Evolutionary conservation across 371 early-diverging fungal genomes (phyloP).

Genomic region (Vairimorpha ceranae): DNA sequence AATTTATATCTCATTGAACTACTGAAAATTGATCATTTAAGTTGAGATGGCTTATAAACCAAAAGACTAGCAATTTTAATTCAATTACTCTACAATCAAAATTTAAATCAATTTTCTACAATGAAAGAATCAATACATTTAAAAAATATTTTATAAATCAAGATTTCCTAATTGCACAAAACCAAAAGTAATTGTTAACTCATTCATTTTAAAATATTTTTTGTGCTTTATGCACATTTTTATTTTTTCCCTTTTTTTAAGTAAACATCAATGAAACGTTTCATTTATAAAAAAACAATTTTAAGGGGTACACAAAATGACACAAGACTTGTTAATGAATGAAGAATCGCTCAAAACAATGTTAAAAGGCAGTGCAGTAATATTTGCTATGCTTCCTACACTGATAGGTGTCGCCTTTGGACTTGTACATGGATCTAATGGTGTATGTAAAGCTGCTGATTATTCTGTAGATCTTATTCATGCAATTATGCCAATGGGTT

Average conservation of each 20-base stretch:
- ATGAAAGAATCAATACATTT: no score
- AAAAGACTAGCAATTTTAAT: no score
- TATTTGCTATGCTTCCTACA: constrained; percentile 51
- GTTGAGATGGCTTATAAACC: no score
- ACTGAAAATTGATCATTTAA: no score
- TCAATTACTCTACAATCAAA: no score
- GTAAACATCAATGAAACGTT: constrained; percentile 20
- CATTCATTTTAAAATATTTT: not conserved
- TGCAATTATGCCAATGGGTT: constrained; percentile 58
- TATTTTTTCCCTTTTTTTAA: not conserved
- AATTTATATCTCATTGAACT: no score
- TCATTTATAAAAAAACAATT: not conserved
- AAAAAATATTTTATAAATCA: no score
- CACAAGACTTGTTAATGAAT: not conserved
- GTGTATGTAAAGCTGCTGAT: constrained; percentile 60
- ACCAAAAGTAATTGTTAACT: not conserved
- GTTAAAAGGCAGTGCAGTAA: not conserved
- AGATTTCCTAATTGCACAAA: no score
- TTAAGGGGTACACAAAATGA: not conserved
- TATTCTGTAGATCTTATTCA: constrained; percentile 48
- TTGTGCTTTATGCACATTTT: not conserved
- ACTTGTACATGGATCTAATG: constrained; percentile 48
- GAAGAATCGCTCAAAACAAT: not conserved
- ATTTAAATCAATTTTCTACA: no score
- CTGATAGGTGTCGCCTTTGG: constrained; percentile 60